Evolutionary conservation across 352 stramenopile species (phyloP), one percentile per base, ranked within the genome.

Genomic region (Pythium grandisporangium): DNA sequence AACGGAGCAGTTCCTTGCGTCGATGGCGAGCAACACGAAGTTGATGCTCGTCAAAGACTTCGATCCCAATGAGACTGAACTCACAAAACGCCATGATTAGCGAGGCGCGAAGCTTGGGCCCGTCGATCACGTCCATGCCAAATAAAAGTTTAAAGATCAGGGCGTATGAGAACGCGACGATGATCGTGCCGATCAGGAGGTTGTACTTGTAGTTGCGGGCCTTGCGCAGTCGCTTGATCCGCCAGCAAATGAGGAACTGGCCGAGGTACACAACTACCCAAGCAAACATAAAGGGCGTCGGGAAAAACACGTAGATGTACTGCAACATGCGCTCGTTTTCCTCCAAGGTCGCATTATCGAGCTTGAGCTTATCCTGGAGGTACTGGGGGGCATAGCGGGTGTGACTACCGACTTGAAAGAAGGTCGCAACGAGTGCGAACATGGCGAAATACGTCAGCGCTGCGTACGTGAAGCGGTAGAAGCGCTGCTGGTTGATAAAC

Each of bases 171-270:
- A 70, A 30, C 8, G 71, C 66, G 12, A 69, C 51, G 14, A 73
- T 48, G 24, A 88, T 55, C 7, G 70, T 80, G 22, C 62, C 57
- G 43, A 84, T 59, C 55, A 88, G 71, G 37, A 88, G 54, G 46
- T 88, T 88, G 67, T 88, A 88, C 48, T 81, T 81, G 63, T 84
- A 88, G 55, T 88, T 84, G 38, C 68, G 71, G 27, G 71, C 63
- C 48, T 84, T 84, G 45, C 75, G 66, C 46, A 88, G 61, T 0
- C 71, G 69, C 46, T 88, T 84, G 56, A 88, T 85, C 49, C 70
- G 67, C 56, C 63, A 77, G 59, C 69, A 72, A 37, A 77, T 84
- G 46, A 87, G 55, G 38, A 88, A 88, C 58, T 88, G 84, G 45
- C 62, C 71, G 51, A 88, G 85, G 55, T 88, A 88, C 22, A 88